Base-by-base conservation (phyloP, 192 early-diverging fungal genomes). In the Physocladia obscura region DNA sequence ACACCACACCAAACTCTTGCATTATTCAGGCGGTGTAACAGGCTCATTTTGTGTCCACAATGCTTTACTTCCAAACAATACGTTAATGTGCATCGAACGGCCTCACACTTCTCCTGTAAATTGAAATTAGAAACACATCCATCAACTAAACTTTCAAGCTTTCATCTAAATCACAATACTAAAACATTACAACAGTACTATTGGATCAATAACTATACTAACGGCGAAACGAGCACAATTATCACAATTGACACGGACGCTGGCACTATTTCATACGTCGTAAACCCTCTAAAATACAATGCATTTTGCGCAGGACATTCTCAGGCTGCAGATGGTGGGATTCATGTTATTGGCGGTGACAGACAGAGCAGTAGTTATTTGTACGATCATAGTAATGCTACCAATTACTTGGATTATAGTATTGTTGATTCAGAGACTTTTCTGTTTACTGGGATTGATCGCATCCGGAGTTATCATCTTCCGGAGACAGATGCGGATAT, bases 301-400 rank as follows among this genome's bases (percentile, higher is more conserved):
- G 60, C 60, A 5, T 62, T 62, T 29, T 62, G 60, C 5, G 40
- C 40, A 22, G 77, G 78, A 38, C 77, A 76, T 48, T 55, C 78
- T 2, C 68, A 71, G 30, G 38, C 68, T 34, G 74, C 74, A 31
- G 55, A 81, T 55, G 80, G 80, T 6, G 30, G n/a, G 19, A 57
- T 80, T 44, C 38, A 69, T 19, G 73, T 79, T 24, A 58, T 68
- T 30, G 80, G 80, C 17, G 80, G 80, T 34, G 80, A 81, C 73
- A 26, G 26, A 32, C 35, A 51, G n/a, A n/a, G n/a, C n/a, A n/a
- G n/a, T n/a, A n/a, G n/a, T n/a, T n/a, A n/a, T n/a, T n/a, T n/a
- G n/a, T n/a, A n/a, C 5, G 51, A 54, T 22, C 6, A 8, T 24
- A 54, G 51, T 26, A 54, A 13, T 6, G 5, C 11, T 8, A 19